Percentiles rank a stretch among this genome's conserved stretches.
These are phyloP conservation scores for Colletotrichum godetiae DNA, from an alignment of 2,329 filamentous ascomycete genomes.

Conservation along the genomic window DNA sequence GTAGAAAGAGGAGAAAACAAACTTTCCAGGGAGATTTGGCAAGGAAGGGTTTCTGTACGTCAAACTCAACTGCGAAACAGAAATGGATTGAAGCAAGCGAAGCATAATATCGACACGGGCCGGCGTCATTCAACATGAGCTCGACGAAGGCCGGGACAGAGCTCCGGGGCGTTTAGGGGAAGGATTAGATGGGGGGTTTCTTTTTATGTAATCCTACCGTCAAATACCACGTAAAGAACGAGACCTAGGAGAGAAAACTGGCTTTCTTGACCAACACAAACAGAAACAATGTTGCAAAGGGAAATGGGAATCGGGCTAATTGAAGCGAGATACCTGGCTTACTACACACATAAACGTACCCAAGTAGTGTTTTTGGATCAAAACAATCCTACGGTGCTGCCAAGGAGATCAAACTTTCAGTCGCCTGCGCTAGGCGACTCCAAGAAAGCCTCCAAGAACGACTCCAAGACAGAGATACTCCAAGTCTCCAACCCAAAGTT, in stretches of 20 bases:
- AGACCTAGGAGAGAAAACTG: background rate
- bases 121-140: constrained; percentile 50
- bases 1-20: background rate
- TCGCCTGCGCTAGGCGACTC: background rate
- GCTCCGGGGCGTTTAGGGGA: constrained; percentile 28
- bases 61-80: constrained; percentile 38
- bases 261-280: background rate
- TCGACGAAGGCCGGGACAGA: constrained; percentile 37
- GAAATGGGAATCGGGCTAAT: background rate
- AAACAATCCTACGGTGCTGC: background rate
- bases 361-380: background rate
- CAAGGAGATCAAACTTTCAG: background rate
- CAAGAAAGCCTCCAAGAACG: no score
- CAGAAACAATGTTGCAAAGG: background rate
- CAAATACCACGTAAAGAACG: background rate
- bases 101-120: constrained; percentile 37
- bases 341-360: background rate
- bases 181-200: constrained; percentile 3
- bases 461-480: no score
- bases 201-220: background rate
- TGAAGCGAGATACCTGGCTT: background rate
- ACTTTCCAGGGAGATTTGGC: constrained; percentile 18
- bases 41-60: constrained; percentile 36
- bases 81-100: constrained; percentile 35
- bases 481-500: background rate